Base-by-base conservation (phyloP, 75 land plant genomes). In the Isoetes taiwanensis region DNA sequence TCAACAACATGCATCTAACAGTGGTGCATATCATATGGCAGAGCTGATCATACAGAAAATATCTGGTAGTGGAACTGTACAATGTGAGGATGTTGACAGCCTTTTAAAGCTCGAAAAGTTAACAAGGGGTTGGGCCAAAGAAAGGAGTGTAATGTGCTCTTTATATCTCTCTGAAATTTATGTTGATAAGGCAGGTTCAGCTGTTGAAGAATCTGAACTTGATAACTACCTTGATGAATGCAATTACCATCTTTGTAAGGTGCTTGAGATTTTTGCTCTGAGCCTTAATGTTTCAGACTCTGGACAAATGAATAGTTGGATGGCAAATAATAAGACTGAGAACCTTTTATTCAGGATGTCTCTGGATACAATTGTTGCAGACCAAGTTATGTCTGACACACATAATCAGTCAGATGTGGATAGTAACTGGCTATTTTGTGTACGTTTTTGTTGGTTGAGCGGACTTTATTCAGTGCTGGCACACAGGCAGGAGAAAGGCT, bases 121-220 rank as follows among this genome's bases (percentile, higher is more conserved):
- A 34, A 81, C 81, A 17, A 74, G 99, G 38, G 29, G 61, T 11
- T 72, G 72, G 66, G 73, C 64, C 27, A 57, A 61, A 63, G 84
- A 80, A 43, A 74, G 76, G 58, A 66, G 64, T 38, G 63, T 80
- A 38, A 68, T 69, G 8, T 88, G 90, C 54, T 75, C 73, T 63
- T 75, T 94, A 34, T 94, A 84, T 63, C 78, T 94, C 33, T 83
- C 96, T 43, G 99, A 94, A 61, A 54, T 88, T 26, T 84, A 78
- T 57, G 66, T 67, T 65, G 99, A 94, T 46, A 48, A 73, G 59
- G 81, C 82, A 11, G 40, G 58, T 32, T 66, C 61, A 20, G 59
- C 71, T 53, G 37, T 67, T 11, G 64, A 66, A 41, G 57, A 63
- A 24, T 38, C 72, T 14, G 62, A 64, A 30, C 33, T 37, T 17